These are phyloP conservation scores for Diaporthe ilicicola DNA, from an alignment of 2,329 filamentous ascomycete species.

Conservation along the genomic window DNA sequence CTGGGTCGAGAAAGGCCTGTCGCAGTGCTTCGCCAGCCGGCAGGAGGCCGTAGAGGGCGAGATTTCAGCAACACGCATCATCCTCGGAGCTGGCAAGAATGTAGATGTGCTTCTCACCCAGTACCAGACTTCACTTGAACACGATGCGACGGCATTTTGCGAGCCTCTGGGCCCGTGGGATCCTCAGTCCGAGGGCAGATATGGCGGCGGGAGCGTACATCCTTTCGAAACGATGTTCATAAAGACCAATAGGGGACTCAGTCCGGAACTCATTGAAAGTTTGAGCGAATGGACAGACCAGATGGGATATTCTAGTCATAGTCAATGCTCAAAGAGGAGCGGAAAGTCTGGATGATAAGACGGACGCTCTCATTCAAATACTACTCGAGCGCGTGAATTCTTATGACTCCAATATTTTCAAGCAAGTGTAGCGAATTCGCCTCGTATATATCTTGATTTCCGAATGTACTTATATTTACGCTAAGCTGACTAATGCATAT, in stretches of 20 bases:
- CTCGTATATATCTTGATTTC: too few species aligned
- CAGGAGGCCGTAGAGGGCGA: neutral
- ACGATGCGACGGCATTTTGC: neutral
- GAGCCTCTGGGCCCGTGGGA: conserved; percentile 32
- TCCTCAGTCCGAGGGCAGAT: conserved; percentile 36
- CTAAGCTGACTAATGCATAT: too few species aligned
- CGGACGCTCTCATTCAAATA: too few species aligned
- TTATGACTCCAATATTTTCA: too few species aligned
- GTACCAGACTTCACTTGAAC: neutral
- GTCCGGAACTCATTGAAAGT: neutral
- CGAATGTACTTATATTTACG: too few species aligned
- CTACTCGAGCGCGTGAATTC: too few species aligned
- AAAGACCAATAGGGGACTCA: conserved; percentile 41
- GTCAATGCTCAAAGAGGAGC: neutral
- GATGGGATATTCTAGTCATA: neutral
- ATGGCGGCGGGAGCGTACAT: conserved; percentile 44
- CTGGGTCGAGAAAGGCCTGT: neutral
- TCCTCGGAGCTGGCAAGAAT: neutral
- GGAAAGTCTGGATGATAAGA: too few species aligned
- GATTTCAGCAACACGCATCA: neutral
- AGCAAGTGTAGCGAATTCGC: too few species aligned
- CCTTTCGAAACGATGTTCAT: conserved; percentile 48
- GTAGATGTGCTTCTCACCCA: neutral
- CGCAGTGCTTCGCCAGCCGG: neutral
- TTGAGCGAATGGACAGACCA: neutral